phyloP scores from a whole-genome alignment of 1,284 basidiomycete species.

The Ustilago curta region DNA sequence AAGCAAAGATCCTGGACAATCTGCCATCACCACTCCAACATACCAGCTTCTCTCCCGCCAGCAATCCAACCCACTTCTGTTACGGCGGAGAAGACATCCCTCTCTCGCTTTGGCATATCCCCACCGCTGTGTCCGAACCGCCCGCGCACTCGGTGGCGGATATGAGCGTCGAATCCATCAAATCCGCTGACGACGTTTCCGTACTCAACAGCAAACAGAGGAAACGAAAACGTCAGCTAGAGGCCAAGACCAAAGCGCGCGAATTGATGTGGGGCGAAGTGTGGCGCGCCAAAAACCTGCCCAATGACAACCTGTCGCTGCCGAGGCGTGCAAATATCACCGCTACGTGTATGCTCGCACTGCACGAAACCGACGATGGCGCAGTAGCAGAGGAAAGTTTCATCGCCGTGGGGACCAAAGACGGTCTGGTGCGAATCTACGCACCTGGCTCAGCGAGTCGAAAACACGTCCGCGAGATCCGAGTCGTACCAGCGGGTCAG shows the following conservation, averaged over 20 bases:
- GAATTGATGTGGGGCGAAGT: constrained; percentile 59
- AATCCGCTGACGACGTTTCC: constrained; percentile 22
- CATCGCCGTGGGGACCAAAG: constrained; percentile 53
- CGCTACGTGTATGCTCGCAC: constrained; percentile 36
- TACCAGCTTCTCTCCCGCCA: constrained; percentile 44
- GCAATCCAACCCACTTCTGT: constrained; percentile 54
- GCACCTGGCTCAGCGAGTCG: constrained; percentile 25
- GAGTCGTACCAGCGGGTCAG: constrained; percentile 37
- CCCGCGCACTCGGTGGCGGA: constrained; percentile 18
- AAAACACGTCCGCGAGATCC: constrained; percentile 36
- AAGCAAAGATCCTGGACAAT: constrained; percentile 23
- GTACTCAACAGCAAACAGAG: constrained; percentile 47
- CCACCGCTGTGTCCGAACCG: constrained; percentile 36
- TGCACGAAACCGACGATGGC: constrained; percentile 1
- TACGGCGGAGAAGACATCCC: constrained; percentile 62
- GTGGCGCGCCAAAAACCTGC: constrained; percentile 62
- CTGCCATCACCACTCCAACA: constrained; percentile 57
- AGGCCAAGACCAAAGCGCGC: constrained; percentile 49
- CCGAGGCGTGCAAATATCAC: constrained; percentile 56
- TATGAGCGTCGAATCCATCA: constrained; percentile 32
- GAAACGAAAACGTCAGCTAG: constrained; percentile 57
- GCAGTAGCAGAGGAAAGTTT: constrained; percentile 6
- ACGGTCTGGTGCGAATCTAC: constrained; percentile 50
- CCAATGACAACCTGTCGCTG: constrained; percentile 57
- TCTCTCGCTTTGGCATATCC: constrained; percentile 56